phyloP scores from a whole-genome alignment of 2,329 filamentous ascomycete species.

The Epichloe bromicola region DNA sequence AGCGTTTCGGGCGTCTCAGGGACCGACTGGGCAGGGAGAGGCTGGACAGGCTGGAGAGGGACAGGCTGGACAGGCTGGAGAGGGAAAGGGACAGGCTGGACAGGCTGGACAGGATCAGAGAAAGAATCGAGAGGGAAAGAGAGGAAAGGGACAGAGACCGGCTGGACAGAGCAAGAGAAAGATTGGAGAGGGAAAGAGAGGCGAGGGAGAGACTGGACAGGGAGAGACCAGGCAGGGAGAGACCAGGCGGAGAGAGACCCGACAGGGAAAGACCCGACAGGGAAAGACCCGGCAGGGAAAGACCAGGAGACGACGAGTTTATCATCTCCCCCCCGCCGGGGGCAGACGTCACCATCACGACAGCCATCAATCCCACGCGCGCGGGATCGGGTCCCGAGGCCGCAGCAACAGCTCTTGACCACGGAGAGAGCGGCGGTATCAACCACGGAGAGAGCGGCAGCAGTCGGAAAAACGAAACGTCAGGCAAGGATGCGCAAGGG shows the following conservation, averaged over 20 bases:
- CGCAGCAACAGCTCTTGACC: neutral
- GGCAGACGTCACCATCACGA: neutral
- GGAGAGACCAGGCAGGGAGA: neutral
- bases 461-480: neutral
- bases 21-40: no score
- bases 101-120: no score
- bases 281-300: neutral
- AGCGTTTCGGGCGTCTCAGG: no score
- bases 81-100: no score
- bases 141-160: no score
- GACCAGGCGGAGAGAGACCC: neutral
- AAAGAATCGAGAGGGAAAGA: no score
- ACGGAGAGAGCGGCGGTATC: neutral
- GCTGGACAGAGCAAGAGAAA: no score
- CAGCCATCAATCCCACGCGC: neutral
- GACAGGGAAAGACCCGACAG: neutral
- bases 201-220: neutral
- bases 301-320: neutral
- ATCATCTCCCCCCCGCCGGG: neutral
- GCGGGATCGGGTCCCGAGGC: neutral
- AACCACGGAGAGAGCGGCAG: neutral
- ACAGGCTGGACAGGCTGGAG: no score
- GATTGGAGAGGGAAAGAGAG: neutral
- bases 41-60: no score
- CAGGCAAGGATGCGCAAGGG: neutral